These are phyloP conservation scores for Trichoderma sp. DNA, from an alignment of 2,329 filamentous ascomycete species.

Conservation along the genomic window DNA sequence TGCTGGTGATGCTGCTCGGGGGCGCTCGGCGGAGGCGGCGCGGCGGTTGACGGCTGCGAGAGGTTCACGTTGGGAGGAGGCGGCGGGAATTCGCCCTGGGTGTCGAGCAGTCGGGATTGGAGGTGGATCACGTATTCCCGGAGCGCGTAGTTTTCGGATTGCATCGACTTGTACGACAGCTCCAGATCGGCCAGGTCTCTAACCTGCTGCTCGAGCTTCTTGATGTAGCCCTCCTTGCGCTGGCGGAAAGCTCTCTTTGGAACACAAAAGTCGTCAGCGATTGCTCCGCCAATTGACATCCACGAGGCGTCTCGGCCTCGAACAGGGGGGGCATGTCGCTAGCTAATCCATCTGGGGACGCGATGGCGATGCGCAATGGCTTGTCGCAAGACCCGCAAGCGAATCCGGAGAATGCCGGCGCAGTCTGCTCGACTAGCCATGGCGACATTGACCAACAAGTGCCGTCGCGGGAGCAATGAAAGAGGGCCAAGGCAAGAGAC, in stretches of 20 bases:
- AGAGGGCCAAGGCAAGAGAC: neutral
- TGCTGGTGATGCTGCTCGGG: slow-evolving; percentile 32
- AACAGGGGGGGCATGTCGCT: neutral
- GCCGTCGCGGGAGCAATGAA: neutral
- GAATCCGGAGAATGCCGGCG: slow-evolving; percentile 24
- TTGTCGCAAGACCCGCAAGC: neutral
- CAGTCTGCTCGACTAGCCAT: neutral
- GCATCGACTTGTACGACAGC: slow-evolving; percentile 75
- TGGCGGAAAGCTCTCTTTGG: slow-evolving; percentile 89
- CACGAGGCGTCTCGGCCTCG: neutral
- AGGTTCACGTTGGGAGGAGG: slow-evolving; percentile 80
- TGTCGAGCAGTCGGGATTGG: slow-evolving; percentile 82
- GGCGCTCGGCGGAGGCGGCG: slow-evolving; percentile 34
- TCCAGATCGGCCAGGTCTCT: slow-evolving; percentile 77
- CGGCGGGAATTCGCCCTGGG: slow-evolving; percentile 79
- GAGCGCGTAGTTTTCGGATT: slow-evolving; percentile 85
- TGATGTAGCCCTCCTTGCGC: slow-evolving; percentile 97
- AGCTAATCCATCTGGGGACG: neutral
- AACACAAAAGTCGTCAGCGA: neutral
- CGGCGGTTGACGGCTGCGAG: slow-evolving; percentile 36
- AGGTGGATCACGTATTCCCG: slow-evolving; percentile 91
- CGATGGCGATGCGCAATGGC: slow-evolving; percentile 16
- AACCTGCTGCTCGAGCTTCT: slow-evolving; percentile 93
- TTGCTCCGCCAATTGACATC: neutral
- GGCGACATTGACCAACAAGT: neutral